Conservation (phyloP, 129 eudicot genomes). For the Chrysanthemum makinoi region DNA sequence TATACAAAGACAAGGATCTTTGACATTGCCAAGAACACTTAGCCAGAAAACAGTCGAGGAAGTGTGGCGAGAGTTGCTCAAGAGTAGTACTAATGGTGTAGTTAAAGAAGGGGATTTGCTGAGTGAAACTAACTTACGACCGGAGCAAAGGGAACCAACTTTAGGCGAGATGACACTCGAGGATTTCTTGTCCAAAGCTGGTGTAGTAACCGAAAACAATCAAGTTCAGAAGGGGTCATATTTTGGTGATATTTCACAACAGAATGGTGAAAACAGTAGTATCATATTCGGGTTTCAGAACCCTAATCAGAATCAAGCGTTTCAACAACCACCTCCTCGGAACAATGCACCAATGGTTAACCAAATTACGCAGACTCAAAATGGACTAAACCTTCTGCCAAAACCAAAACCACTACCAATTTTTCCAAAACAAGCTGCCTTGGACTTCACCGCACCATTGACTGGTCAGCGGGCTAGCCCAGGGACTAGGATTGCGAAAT, state of each 20-base stretch:
- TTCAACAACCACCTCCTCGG: slow-evolving; percentile 21
- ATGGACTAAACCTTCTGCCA: slow-evolving; percentile 38
- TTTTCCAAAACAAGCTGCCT: slow-evolving; percentile 66
- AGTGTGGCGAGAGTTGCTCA: slow-evolving; percentile 73
- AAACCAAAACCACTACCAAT: slow-evolving; percentile 50
- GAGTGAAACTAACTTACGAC: slow-evolving; percentile 39
- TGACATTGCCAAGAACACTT: slow-evolving; percentile 82
- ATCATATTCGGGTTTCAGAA: slow-evolving; percentile 57
- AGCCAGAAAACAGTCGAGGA: slow-evolving; percentile 91
- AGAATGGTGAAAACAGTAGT: slow-evolving; percentile 32
- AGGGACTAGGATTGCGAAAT: slow-evolving; percentile 23
- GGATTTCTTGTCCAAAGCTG: slow-evolving; percentile 79
- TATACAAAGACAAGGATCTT: slow-evolving; percentile 72
- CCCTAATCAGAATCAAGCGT: slow-evolving; percentile 44
- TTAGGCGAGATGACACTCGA: slow-evolving; percentile 86
- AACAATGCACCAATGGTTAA: slow-evolving; percentile 34
- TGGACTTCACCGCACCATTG: slow-evolving; percentile 56
- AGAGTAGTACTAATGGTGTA: slow-evolving; percentile 37
- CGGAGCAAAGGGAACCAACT: slow-evolving; percentile 57
- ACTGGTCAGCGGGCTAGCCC: slow-evolving; percentile 47
- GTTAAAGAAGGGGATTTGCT: slow-evolving; percentile 39
- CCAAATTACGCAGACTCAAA: slow-evolving; percentile 35
- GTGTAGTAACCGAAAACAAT: slow-evolving; percentile 62
- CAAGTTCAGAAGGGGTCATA: slow-evolving; percentile 40
- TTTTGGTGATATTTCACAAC: slow-evolving; percentile 37